Evolutionary conservation across 2,329 filamentous ascomycete genomes (phyloP), one percentile per base, ranked within the genome.

Genomic region (Fusarium solani-melongenae): DNA sequence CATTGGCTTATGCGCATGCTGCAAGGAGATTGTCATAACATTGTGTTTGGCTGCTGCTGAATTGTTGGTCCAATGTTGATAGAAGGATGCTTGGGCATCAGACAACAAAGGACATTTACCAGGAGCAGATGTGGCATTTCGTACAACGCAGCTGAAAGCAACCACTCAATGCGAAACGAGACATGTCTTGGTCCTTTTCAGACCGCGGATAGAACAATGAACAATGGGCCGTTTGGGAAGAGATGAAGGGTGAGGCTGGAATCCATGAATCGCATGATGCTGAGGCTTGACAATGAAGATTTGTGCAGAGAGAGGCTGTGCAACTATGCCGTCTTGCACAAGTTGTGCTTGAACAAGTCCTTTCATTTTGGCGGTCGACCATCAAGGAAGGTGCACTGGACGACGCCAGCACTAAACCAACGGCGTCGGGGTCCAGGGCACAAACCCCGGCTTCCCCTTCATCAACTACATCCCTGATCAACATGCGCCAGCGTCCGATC

Each of bases 401-500:
- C 38, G 24, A 49, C 57, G 33, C 51, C 59, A 57, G 59, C 59
- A 67, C 41, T 62, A 58, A 59, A 67, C 41, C 53, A 58, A 62
- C 65, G 34, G 53, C 59, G 41, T 65, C 31, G 34, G 56, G 49
- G 39, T 51, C 34, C 62, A 67, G 59, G 67, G 46, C 53, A 60
- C 49, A 61, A 46, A 55, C 64, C 69, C 66, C 53, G 53, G 67
- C 56, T 66, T 66, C 64, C 64, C 62, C 67, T 64, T 64, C 44
- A 64, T 62, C 55, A 69, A 59, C 63, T 61, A n/a, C 36, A 74
- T 72, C 72, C 74, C 70, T 71, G 74, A 74, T 76, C 76, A 75
- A 69, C 74, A 77, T 62, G 64, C 67, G 70, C 67, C 56, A 69
- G 71, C 72, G 73, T 77, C 67, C 69, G 64, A 76, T 77, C 73